phyloP scores from a whole-genome alignment of 73 alveolate species.

The Chromera velia region DNA sequence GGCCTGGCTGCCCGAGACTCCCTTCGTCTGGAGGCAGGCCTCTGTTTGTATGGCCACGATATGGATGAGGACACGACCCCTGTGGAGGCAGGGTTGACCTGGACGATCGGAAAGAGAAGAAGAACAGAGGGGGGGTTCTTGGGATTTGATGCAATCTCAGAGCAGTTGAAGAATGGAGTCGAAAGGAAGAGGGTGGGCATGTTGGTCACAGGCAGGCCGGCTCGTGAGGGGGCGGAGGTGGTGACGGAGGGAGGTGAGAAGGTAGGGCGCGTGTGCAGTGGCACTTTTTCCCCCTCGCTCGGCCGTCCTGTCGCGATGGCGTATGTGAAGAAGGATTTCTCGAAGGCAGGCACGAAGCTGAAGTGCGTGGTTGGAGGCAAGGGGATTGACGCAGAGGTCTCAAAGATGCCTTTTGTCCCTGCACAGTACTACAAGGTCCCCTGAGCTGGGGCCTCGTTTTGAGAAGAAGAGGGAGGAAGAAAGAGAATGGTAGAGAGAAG shows the following conservation, averaged over 20 bases:
- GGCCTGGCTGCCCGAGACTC: conserved; percentile 85
- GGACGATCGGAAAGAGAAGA: conserved; percentile 70
- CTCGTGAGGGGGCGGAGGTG: conserved; percentile 48
- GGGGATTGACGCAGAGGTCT: conserved; percentile 8
- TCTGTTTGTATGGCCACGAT: conserved; percentile 80
- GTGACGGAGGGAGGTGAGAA: conserved; percentile 27
- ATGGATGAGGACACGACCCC: conserved; percentile 68
- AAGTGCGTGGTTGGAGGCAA: conserved; percentile 16
- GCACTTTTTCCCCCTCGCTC: conserved; percentile 18
- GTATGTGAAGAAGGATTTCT: conserved; percentile 4
- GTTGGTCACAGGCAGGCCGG: conserved; percentile 44
- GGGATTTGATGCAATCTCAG: conserved; percentile 41
- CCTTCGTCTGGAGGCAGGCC: conserved; percentile 78
- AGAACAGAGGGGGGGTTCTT: conserved; percentile 55
- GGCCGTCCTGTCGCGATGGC: conserved; percentile 25
- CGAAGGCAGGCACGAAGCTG: conserved; percentile 2
- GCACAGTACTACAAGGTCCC: conserved; percentile 47
- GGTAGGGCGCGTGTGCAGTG: conserved; percentile 48
- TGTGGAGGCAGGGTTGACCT: conserved; percentile 66
- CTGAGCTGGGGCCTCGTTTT: no score
- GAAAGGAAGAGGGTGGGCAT: conserved; percentile 47
- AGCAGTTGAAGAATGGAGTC: conserved; percentile 44
- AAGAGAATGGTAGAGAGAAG: no score
- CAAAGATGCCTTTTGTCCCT: conserved; percentile 62
- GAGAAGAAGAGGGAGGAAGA: no score